Conservation (phyloP, 306 rosid genomes). For the Castanea crenata region DNA sequence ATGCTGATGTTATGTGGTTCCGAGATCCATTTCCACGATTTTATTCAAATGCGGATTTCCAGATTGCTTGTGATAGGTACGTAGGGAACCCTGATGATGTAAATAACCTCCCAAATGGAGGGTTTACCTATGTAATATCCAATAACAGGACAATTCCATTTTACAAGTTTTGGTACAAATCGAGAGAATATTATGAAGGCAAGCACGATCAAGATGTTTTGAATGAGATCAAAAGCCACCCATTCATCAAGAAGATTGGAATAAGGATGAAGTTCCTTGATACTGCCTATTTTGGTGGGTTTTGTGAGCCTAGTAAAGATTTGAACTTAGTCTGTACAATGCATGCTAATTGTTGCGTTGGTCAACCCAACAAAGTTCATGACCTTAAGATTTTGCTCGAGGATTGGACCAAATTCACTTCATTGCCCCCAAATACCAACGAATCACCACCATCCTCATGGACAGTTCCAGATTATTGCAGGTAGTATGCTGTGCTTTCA, state of each 20-base stretch:
- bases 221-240: constrained; percentile 48
- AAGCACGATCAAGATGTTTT: constrained; percentile 79
- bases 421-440: constrained; percentile 10
- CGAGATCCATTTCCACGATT: constrained; percentile 64
- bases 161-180: constrained; percentile 70
- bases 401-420: constrained; percentile 62
- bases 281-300: constrained; percentile 70
- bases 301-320: constrained; percentile 53
- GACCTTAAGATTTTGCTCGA: constrained; percentile 72
- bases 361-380: constrained; percentile 59
- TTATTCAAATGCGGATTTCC: constrained; percentile 61
- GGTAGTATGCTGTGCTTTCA: constrained; percentile 24
- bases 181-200: constrained; percentile 35
- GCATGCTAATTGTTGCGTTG: constrained; percentile 95
- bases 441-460: constrained; percentile 33
- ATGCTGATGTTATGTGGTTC: constrained; percentile 86
- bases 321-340: constrained; percentile 52
- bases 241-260: constrained; percentile 27
- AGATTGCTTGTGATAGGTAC: constrained; percentile 69
- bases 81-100: constrained; percentile 39
- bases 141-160: constrained; percentile 48
- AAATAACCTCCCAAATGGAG: constrained; percentile 63
- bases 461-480: constrained; percentile 67
- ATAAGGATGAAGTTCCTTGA: constrained; percentile 58
- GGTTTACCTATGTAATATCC: constrained; percentile 69